Evolutionary conservation across 2,329 filamentous ascomycete species (phyloP).

Genomic region (Beauveria australis): DNA sequence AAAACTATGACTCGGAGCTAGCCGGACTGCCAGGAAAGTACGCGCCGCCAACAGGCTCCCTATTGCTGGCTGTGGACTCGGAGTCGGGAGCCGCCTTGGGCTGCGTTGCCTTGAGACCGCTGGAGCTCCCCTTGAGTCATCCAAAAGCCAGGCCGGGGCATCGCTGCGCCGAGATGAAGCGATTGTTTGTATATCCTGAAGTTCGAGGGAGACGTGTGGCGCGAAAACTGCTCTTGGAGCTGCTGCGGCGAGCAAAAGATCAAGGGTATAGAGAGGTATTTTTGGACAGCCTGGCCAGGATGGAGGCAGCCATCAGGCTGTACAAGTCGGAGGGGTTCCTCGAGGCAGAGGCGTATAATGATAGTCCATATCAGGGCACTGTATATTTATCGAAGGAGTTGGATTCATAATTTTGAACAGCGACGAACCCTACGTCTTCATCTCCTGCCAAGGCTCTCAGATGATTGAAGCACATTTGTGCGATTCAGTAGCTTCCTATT

Average conservation of each 20-base stretch:
- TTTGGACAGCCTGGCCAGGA: slow-evolving; percentile 18
- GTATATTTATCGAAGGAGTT: slow-evolving; percentile 16
- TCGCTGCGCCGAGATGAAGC: slow-evolving; percentile 20
- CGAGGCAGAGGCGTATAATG: slow-evolving; percentile 15
- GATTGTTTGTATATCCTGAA: slow-evolving; percentile 21
- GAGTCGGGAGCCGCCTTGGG: slow-evolving; percentile 16
- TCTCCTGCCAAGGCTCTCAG: too few species aligned
- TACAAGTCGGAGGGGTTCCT: slow-evolving; percentile 20
- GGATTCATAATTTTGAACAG: neutral
- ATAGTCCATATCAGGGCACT: slow-evolving; percentile 16
- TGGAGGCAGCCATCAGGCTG: slow-evolving; percentile 18
- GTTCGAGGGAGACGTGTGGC: slow-evolving; percentile 19
- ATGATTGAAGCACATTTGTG: too few species aligned
- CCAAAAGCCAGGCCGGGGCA: neutral
- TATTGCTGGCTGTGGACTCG: slow-evolving; percentile 18
- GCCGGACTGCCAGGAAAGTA: slow-evolving; percentile 20
- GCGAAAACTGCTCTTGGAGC: slow-evolving; percentile 15
- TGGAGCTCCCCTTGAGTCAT: slow-evolving; percentile 14
- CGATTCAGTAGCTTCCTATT: too few species aligned
- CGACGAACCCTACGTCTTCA: too few species aligned
- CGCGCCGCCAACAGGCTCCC: slow-evolving; percentile 17
- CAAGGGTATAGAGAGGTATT: slow-evolving; percentile 19
- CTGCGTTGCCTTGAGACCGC: slow-evolving; percentile 19
- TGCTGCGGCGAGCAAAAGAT: slow-evolving; percentile 8
- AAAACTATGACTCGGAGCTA: slow-evolving; percentile 19